Conservation (phyloP, 140 eudicot genomes). For the Senecio squalidus region DNA sequence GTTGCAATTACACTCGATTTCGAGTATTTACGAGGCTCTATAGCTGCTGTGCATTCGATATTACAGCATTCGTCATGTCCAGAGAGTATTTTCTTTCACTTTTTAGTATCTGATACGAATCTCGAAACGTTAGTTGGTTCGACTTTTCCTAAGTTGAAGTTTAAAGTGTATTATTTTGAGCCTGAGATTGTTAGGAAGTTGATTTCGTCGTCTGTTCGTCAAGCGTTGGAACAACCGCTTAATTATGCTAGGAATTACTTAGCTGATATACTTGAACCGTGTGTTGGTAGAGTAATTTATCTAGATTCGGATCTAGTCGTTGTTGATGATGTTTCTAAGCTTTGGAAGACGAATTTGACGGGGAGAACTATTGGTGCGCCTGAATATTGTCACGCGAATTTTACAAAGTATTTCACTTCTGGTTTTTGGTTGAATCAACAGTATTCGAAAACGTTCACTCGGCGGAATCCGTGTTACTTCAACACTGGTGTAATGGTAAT, state of each 20-base stretch:
- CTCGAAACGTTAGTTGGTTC: constrained; percentile 55
- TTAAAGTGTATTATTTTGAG: constrained; percentile 69
- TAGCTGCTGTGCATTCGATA: constrained; percentile 88
- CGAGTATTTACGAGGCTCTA: constrained; percentile 78
- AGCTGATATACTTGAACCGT: constrained; percentile 58
- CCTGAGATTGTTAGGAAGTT: constrained; percentile 53
- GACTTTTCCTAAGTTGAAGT: constrained; percentile 66
- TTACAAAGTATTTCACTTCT: constrained; percentile 72
- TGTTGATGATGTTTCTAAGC: constrained; percentile 73
- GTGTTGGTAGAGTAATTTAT: constrained; percentile 66
- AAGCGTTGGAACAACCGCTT: constrained; percentile 83
- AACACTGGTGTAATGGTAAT: constrained; percentile 97
- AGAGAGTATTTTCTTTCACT: constrained; percentile 70
- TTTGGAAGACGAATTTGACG: constrained; percentile 56
- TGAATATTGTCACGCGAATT: constrained; percentile 93
- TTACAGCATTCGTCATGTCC: constrained; percentile 78
- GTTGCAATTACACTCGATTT: constrained; percentile 86
- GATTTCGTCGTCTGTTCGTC: constrained; percentile 75
- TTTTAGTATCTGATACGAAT: constrained; percentile 50
- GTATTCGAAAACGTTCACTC: constrained; percentile 38
- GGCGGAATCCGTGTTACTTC: constrained; percentile 66
- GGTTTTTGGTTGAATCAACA: constrained; percentile 52
- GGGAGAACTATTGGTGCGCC: constrained; percentile 86
- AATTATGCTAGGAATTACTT: constrained; percentile 84
- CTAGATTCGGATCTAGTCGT: constrained; percentile 85